Base-by-base conservation (phyloP, 2,329 filamentous ascomycete genomes). In the Curvularia sp. region DNA sequence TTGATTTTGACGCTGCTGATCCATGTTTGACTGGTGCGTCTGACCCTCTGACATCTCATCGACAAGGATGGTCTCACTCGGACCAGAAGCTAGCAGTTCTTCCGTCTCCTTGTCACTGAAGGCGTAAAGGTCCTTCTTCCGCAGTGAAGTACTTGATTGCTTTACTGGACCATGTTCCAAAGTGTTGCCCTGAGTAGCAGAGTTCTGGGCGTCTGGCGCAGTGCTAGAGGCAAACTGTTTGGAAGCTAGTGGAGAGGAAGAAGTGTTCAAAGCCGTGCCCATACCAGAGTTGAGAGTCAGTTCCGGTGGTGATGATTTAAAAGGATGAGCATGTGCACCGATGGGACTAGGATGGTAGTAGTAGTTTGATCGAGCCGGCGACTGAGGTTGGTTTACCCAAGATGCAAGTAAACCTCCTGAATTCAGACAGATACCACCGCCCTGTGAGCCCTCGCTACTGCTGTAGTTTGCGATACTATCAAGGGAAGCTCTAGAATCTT, bases 381-480 rank as follows among this genome's bases (percentile, higher is more conserved):
- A 55, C 24, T 57, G 53, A 15, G 58, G 22, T 22, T 57, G 59
- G 7, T 61, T 53, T 9, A 35, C 50, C 65, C 63, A 67, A 4
- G 60, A 60, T 10, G 54, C 57, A 28, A 61, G 53, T 12, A 58
- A 58, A 6, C 54, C 58, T 18, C 64, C 55, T 12, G 52, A 54
- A 10, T 62, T 55, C 22, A 62, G 46, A 4, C 60, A 64, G 6
- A 69, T 48, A 44, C 65, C 68, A 42, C 66, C 69, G 10, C 67
- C 63, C 9, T 65, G 58, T 30, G 62, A 68, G 8, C 59, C 62
- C 20, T 75, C 70, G 28, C 65, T 67, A 33, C 68, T 73, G 46
- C 70, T 75, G 54, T 75, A 75, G 53, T 76, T 68, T 15, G 74
- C 75, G 54, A 75, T 69, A 49, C 74, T 77, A 24, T 69, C 71